phyloP scores from a whole-genome alignment of 345 rosid genomes.

The Zanthoxylum bungeanum region DNA sequence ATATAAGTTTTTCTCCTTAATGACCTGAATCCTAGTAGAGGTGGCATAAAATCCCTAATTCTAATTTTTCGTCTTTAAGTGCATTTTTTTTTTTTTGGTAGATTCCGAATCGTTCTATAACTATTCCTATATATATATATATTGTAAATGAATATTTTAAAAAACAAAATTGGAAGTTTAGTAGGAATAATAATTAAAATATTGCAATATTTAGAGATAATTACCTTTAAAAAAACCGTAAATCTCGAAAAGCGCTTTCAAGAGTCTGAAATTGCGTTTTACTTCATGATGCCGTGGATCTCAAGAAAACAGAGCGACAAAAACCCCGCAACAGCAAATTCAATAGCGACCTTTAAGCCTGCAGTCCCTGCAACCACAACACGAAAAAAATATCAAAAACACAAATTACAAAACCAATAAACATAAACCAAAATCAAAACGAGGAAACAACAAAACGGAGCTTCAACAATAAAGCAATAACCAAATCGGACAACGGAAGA shows the following conservation, averaged over 20 bases:
- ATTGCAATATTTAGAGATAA: neutral
- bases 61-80: no score
- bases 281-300: conserved; percentile 18
- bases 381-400: neutral
- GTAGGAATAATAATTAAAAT: neutral
- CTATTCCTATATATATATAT: no score
- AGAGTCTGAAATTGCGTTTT: neutral
- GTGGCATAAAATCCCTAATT: neutral
- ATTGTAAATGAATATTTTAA: no score
- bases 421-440: neutral
- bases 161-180: no score
- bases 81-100: no score
- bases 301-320: conserved; percentile 11
- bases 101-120: no score
- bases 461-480: no score
- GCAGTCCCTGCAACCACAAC: neutral
- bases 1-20: no score
- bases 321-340: neutral
- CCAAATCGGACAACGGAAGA: neutral
- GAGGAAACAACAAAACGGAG: neutral
- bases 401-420: neutral
- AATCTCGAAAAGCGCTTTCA: neutral
- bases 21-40: no score
- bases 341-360: conserved; percentile 1
- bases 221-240: neutral